phyloP scores from a whole-genome alignment of 768 basidiomycete genomes.

The Kwoniella newhampshirensis region DNA sequence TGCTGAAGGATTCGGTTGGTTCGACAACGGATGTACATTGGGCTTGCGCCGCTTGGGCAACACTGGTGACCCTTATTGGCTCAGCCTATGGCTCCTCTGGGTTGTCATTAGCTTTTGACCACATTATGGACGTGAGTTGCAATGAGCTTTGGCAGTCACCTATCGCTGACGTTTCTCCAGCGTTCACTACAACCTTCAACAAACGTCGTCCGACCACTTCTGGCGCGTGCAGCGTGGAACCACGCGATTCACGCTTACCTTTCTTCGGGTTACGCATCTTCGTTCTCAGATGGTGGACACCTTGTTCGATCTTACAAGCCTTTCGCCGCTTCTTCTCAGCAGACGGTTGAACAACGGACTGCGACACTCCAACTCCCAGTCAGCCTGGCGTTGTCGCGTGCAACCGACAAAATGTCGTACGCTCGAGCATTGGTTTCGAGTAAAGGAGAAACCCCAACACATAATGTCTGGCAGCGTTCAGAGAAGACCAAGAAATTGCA shows the following conservation, averaged over 20 bases:
- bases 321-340: constrained; percentile 19
- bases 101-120: constrained; percentile 33
- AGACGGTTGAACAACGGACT: constrained; percentile 27
- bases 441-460: not conserved
- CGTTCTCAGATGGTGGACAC: constrained; percentile 20
- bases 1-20: constrained; percentile 39
- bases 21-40: constrained; percentile 38
- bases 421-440: constrained; percentile 9
- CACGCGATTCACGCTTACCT: constrained; percentile 50
- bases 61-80: constrained; percentile 46
- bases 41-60: constrained; percentile 48
- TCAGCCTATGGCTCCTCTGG: constrained; percentile 36
- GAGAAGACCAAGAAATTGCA: constrained; percentile 33
- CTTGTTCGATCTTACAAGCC: constrained; percentile 32
- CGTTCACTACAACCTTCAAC: constrained; percentile 34
- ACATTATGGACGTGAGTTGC: constrained; percentile 47
- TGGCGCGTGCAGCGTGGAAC: constrained; percentile 45
- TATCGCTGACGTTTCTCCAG: constrained; percentile 11
- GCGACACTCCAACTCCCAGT: constrained; percentile 38
- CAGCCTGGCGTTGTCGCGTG: constrained; percentile 33
- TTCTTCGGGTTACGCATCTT: constrained; percentile 24
- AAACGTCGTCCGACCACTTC: constrained; percentile 28
- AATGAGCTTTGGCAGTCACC: too few relatives aligned
- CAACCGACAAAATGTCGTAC: constrained; percentile 17
- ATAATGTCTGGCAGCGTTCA: constrained; percentile 29